Conservation (phyloP, 2,329 filamentous ascomycete genomes). For the Cercospora zeae-maydis region DNA sequence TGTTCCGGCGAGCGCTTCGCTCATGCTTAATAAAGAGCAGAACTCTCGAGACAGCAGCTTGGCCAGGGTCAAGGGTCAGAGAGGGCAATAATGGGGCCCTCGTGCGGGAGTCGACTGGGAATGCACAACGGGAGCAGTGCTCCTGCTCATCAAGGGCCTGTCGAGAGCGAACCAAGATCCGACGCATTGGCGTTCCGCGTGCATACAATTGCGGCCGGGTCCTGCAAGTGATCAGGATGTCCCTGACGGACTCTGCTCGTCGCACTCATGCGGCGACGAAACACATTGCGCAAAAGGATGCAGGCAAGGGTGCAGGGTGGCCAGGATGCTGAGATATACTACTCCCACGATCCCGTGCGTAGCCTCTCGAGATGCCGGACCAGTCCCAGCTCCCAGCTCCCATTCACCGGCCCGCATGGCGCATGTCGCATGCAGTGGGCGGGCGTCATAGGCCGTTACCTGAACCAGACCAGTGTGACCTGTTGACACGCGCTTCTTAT, state of each 20-base stretch:
- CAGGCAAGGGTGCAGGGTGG: slow-evolving; percentile 22
- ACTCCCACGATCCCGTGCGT: slow-evolving; percentile 22
- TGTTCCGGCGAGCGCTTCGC: slow-evolving; percentile 15
- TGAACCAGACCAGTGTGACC: slow-evolving; percentile 20
- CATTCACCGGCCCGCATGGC: slow-evolving; percentile 22
- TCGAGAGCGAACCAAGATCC: slow-evolving; percentile 24
- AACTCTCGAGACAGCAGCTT: slow-evolving; percentile 9
- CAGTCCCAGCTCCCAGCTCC: slow-evolving; percentile 25
- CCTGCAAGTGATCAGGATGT: slow-evolving; percentile 26
- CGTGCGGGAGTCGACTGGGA: slow-evolving; percentile 23
- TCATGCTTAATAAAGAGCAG: slow-evolving; percentile 15
- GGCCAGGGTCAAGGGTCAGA: slow-evolving; percentile 16
- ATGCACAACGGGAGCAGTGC: slow-evolving; percentile 21
- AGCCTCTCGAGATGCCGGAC: slow-evolving; percentile 19
- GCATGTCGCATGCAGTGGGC: slow-evolving; percentile 22
- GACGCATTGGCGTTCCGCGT: slow-evolving; percentile 24
- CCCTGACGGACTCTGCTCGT: slow-evolving; percentile 23
- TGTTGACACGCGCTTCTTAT: slow-evolving; percentile 28
- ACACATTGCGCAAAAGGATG: slow-evolving; percentile 28
- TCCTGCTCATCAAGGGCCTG: slow-evolving; percentile 14
- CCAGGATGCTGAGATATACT: slow-evolving; percentile 23
- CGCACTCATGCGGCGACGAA: slow-evolving; percentile 27
- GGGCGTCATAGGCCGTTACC: slow-evolving; percentile 20
- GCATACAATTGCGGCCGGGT: slow-evolving; percentile 24
- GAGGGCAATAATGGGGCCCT: slow-evolving; percentile 20